Percentiles rank a stretch among this genome's conserved stretches.
Conservation (phyloP, 2,329 filamentous ascomycete species). For the Ophiocordyceps australis region DNA sequence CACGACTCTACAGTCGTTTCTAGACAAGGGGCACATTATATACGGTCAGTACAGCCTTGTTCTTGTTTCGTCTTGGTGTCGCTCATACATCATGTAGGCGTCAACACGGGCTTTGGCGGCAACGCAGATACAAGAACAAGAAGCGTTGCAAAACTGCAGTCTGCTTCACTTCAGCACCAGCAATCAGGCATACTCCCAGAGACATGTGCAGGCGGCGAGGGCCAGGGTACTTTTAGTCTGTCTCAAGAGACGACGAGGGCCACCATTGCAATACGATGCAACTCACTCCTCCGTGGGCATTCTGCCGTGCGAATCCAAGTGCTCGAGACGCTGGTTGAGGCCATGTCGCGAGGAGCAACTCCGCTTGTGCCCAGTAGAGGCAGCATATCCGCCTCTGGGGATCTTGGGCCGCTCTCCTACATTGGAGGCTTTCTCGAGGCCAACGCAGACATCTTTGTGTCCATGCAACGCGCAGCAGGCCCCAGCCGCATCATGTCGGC, state of each 20-base stretch:
- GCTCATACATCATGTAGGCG: too few relatives aligned
- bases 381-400: constrained; percentile 38
- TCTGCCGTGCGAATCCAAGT: constrained; percentile 63
- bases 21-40: background rate
- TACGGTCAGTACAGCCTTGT: too few relatives aligned
- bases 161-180: constrained; percentile 7
- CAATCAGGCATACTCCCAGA: background rate
- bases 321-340: constrained; percentile 55
- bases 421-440: constrained; percentile 27
- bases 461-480: too few relatives aligned
- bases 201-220: background rate
- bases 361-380: constrained; percentile 35
- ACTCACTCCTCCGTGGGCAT: constrained; percentile 29
- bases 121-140: constrained; percentile 36
- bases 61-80: too few relatives aligned
- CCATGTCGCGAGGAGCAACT: constrained; percentile 5
- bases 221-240: constrained; percentile 21
- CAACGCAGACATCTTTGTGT: constrained; percentile 21
- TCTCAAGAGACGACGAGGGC: constrained; percentile 17
- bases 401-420: constrained; percentile 36
- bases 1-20: background rate
- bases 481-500: constrained; percentile 11
- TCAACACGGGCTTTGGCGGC: constrained; percentile 39
- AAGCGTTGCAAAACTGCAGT: constrained; percentile 27
- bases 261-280: constrained; percentile 30